phyloP scores from a whole-genome alignment of 495 filamentous ascomycete genomes.

The Trichoderma erinaceum region DNA sequence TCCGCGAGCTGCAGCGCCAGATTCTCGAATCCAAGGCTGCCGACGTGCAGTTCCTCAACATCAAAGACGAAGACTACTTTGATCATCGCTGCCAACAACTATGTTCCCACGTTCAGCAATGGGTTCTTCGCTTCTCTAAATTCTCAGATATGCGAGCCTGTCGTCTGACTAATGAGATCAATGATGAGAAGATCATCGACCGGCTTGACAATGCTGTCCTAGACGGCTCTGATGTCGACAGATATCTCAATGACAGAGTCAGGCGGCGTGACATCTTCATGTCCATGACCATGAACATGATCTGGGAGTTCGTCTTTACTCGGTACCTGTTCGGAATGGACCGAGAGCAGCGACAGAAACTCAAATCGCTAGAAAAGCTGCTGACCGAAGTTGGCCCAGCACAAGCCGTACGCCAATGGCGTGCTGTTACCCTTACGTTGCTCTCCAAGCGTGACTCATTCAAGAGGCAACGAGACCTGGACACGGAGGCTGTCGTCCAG shows the following conservation, averaged over 20 bases:
- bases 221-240: conserved; percentile 85
- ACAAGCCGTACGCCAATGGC: conserved; percentile 87
- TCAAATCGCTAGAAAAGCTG: conserved; percentile 87
- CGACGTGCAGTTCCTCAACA: conserved; percentile 67
- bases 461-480: conserved; percentile 64
- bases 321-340: conserved; percentile 98
- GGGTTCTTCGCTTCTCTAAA: conserved; percentile 94
- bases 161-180: conserved; percentile 69
- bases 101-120: conserved; percentile 89
- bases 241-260: conserved; percentile 77
- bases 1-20: conserved; percentile 74
- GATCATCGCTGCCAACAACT: conserved; percentile 88
- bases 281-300: conserved; percentile 95
- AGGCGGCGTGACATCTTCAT: conserved; percentile 88
- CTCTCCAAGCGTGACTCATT: conserved; percentile 73
- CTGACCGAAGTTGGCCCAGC: conserved; percentile 78
- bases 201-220: conserved; percentile 89
- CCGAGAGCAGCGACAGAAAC: conserved; percentile 90
- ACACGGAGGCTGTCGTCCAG: conserved; percentile 83
- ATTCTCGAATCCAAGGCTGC: conserved; percentile 62
- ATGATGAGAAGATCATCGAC: conserved; percentile 83
- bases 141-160: conserved; percentile 85
- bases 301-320: conserved; percentile 96
- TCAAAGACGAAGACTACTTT: conserved; percentile 90
- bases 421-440: conserved; percentile 84